phyloP scores from a whole-genome alignment of 1,284 basidiomycete genomes.

The Sanguinoderma infundibulare region DNA sequence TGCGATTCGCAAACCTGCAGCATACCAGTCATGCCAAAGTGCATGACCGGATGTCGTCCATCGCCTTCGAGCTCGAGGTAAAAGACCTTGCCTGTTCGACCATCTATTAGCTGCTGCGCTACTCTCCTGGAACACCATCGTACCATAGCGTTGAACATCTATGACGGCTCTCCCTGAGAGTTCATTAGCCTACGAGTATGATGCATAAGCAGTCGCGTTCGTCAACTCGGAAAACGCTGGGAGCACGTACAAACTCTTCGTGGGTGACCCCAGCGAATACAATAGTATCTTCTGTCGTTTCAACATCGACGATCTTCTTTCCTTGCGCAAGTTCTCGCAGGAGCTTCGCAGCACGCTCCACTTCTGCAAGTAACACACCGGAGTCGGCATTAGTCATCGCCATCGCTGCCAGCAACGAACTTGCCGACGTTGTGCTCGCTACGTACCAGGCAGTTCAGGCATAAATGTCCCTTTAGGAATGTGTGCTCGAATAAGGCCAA shows the following conservation, averaged over 20 bases:
- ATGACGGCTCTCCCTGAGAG: slow-evolving; percentile 62
- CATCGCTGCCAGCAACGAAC: neutral
- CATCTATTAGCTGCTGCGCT: no score
- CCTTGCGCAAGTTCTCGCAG: slow-evolving; percentile 60
- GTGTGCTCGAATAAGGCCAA: neutral
- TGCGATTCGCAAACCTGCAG: slow-evolving; percentile 53
- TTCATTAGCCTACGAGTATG: slow-evolving; percentile 57
- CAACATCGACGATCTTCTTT: slow-evolving; percentile 61
- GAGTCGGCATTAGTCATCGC: neutral
- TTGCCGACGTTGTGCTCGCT: no score
- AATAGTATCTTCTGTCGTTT: slow-evolving; percentile 69
- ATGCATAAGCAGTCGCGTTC: neutral
- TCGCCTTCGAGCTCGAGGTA: slow-evolving; percentile 71
- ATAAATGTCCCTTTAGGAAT: neutral
- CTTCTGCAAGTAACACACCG: slow-evolving; percentile 50
- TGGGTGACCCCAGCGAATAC: slow-evolving; percentile 70
- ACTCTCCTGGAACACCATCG: neutral
- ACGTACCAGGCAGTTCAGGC: neutral
- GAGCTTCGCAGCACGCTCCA: slow-evolving; percentile 70
- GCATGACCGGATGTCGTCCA: slow-evolving; percentile 71
- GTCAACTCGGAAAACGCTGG: no score
- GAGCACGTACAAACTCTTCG: slow-evolving; percentile 63
- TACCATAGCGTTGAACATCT: slow-evolving; percentile 68
- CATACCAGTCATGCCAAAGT: slow-evolving; percentile 88
- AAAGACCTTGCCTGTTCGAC: slow-evolving; percentile 72